Evolutionary conservation across 768 basidiomycete genomes (phyloP), one percentile per base, ranked within the genome.

Genomic region (Grammothele lineata): DNA sequence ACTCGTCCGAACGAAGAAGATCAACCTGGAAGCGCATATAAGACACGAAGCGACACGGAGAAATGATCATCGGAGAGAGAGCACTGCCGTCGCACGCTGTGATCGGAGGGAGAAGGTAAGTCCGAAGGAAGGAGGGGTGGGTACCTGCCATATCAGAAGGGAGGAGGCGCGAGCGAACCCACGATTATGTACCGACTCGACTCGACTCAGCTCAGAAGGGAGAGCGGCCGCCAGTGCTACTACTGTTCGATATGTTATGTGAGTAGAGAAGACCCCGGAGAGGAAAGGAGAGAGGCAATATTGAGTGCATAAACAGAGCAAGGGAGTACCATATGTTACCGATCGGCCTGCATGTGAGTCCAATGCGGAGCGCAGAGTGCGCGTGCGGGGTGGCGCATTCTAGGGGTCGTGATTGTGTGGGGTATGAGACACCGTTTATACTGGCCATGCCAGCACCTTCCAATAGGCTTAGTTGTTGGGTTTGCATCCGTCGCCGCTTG

Each of bases 291-390:
- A 9, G 22, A 39, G 40, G 42, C 35, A 51, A 46, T 42, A 23
- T 18, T 47, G 51, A 40, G 42, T 15, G 51, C 51, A 52, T 52
- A 52, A 52, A 44, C 18, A 47, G 14, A 47, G 36, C 23, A 38
- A 43, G 46, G 9, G 38, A 30, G 14, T 47, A 52, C 45, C 51
- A 52, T 45, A 47, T 27, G 18, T 24, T 24, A 26, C 37, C 11
- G 18, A 19, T 18, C 40, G 17, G 24, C 40, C 14, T 19, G 26
- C 26, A 34, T 37, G 19, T 21, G 44, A 45, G 45, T n/a, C n/a
- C n/a, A n/a, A 45, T 51, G 38, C 17, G n/a, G 9, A 15, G 23
- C 17, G n/a, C 12, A 6, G 34, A 22, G 33, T 21, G 15, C n/a
- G 41, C 41, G 24, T 33, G 30, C 9, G 19, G 40, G 14, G n/a